Base-by-base conservation (phyloP, 768 basidiomycete species). In the Dictyophora rubrovolvata region DNA sequence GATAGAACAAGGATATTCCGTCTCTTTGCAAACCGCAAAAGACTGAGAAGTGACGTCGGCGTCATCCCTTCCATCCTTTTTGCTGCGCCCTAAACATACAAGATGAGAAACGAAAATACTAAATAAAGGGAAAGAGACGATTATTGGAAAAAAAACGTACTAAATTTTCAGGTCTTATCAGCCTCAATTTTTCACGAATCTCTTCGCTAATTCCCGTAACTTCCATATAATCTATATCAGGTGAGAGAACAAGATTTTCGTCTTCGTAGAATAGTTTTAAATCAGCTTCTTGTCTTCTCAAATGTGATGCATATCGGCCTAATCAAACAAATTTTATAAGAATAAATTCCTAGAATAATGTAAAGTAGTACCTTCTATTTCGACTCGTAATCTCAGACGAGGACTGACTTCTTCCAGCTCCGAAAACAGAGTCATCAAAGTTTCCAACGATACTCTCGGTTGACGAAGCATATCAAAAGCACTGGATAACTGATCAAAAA, bases 41-140 rank as follows among this genome's bases (percentile, higher is more conserved):
- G 68, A 46, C 76, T 75, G 12, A 91, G 75, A n/a, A 87, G 72
- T 0, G 83, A 81, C 0, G 84, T 78, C 1, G 92, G 92, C 2
- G 93, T 95, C 81, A 94, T 89, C 8, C 93, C 93, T 67, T 94
- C 92, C 83, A 94, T 92, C 23, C 92, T 76, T 69, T 92, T 93
- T 16, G 88, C 93, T 3, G 87, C 87, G n/a, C 92, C 92, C 91
- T 93, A 57, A 37, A 35, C 23, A 35, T 36, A 23, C 42, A 35
- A 21, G 37, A 18, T 55, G 46, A 42, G 37, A 49, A 48, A 1
- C 17, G 14, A 48, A 17, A 9, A 28, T 11, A 53, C 37, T 33
- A 51, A 42, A 42, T 52, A 12, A 47, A n/a, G n/a, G n/a, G 48
- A 48, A 56, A 28, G 35, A 21, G 20, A n/a, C 20, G 23, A 34